Base-by-base conservation (phyloP, 352 stramenopile genomes). In the Pythium aphanidermatum region DNA sequence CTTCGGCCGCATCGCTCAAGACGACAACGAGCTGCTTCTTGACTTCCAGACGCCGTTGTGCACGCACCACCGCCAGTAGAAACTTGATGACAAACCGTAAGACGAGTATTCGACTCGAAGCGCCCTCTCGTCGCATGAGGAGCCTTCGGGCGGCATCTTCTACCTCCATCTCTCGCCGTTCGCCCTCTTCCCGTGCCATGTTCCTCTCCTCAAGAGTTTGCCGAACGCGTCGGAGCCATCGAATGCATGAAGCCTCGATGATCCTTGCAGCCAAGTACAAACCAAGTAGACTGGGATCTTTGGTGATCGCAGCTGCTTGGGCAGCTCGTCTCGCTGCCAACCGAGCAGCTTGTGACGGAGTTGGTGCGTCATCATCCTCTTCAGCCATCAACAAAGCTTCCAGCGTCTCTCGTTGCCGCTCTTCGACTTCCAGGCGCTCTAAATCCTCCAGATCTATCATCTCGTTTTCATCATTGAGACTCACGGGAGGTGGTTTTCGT, bases 21-120 rank as follows among this genome's bases (percentile, higher is more conserved):
- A 65, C 20, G 8, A 65, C 6, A 0, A 83, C 21, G 27, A 81
- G 51, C 36, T 60, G 32, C 28, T 72, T 73, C 41, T 80, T 74
- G 11, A 55, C 38, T 28, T 75, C 53, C 14, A 55, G 32, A 14
- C 63, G 54, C 7, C 66, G 57, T 0, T 70, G 47, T 1, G 56
- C 48, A 16, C 42, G 58, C 32, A 76, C 46, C 2, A 83, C 34
- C 12, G 61, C 13, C 14, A 80, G 32, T 4, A 79, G 25, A 46
- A 78, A 77, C 13, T 40, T 42, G 5, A 78, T 39, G 3, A 51
- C 63, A 7, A 49, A 53, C 14, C 42, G 21, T 20, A 83, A 63
- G 6, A 78, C 26, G 0, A 53, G 55, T 0, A 16, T 23, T 55
- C 56, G 3, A 3, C 17, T 2, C 42, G 55, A 2, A 38, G 41